Base-by-base conservation (phyloP, 1,284 basidiomycete genomes). In the Agaricales sp. region DNA sequence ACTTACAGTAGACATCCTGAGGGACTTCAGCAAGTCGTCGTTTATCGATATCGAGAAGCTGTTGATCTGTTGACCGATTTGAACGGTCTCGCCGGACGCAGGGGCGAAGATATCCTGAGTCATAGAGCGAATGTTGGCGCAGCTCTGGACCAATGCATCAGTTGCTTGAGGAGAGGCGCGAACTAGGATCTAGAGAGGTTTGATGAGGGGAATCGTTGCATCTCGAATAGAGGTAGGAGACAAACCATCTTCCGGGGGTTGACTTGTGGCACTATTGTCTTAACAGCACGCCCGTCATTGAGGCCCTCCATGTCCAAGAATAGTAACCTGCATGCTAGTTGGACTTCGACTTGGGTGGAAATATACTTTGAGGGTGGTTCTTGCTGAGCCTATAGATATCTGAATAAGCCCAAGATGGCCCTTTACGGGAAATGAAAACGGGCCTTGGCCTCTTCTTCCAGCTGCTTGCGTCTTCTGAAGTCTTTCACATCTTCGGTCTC, bases 271-370 rank as follows among this genome's bases (percentile, higher is more conserved):
- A 99, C 83, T 53, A 99, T 94, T 0, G 90, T 95, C 66, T 97
- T 97, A 54, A 98, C 84, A 3, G 96, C 93, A 53, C 94, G 84
- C 1, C 95, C 94, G 59, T 99, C 96, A 61, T 93, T 94, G 50
- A 96, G 67, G 22, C 96, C 96, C 57, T 95, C 92, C 78, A 99
- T 83, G 61, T 99, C 96, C 48, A 99, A 81, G 57, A 88, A 97
- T 21, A 93, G 77, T 14, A 98, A 67, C 3, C 84, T 80, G 58
- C 96, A 98, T 19, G 82, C 78, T 25, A 98, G 63, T 47, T 90
- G 80, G 13, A 98, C 76, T 35, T 84, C 78, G 2, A 88, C 70
- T 13, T 77, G 72, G 47, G 86, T 82, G 2, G 80, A 78, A 39
- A 97, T 75, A 59, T 83, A 99, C 66, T 99, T 99, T 43, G 86